phyloP scores from a whole-genome alignment of 805 yeast genomes.

The Kodamaea leandrae region DNA sequence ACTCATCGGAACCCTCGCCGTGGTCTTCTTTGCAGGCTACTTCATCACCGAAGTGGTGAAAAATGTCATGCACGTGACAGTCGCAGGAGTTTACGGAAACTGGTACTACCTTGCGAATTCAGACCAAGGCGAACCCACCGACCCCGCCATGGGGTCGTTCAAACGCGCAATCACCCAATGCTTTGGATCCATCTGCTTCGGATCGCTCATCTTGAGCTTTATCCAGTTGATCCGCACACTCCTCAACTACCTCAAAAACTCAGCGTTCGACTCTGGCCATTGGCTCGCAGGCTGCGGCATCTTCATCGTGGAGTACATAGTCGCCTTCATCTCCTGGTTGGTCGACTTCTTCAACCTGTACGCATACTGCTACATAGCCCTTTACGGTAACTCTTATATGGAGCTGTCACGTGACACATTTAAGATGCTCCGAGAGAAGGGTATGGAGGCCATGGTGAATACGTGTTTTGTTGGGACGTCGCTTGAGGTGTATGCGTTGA shows the following conservation, averaged over 20 bases:
- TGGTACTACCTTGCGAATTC: slow-evolving; percentile 83
- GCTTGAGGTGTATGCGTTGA: slow-evolving; percentile 68
- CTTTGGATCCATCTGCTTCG: slow-evolving; percentile 87
- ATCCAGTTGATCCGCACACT: slow-evolving; percentile 64
- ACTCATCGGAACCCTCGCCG: slow-evolving; percentile 67
- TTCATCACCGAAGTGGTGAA: slow-evolving; percentile 79
- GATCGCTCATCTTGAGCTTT: slow-evolving; percentile 69
- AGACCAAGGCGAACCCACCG: slow-evolving; percentile 73
- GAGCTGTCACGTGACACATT: slow-evolving; percentile 80
- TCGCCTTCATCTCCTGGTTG: slow-evolving; percentile 72
- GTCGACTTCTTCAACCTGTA: slow-evolving; percentile 85
- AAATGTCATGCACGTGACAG: slow-evolving; percentile 75
- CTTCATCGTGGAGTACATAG: slow-evolving; percentile 54
- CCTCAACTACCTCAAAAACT: slow-evolving; percentile 50
- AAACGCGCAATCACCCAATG: slow-evolving; percentile 79
- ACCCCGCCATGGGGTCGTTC: slow-evolving; percentile 80
- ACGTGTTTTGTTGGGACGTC: slow-evolving; percentile 82
- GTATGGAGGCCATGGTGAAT: slow-evolving; percentile 79
- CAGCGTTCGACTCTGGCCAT: slow-evolving; percentile 51
- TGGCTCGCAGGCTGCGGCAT: slow-evolving; percentile 51
- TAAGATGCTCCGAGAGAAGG: slow-evolving; percentile 72
- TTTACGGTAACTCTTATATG: slow-evolving; percentile 78
- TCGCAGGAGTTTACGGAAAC: slow-evolving; percentile 82
- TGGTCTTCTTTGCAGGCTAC: slow-evolving; percentile 78
- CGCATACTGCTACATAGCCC: slow-evolving; percentile 82